Percentiles rank a stretch among this genome's conserved stretches.
phyloP scores from a whole-genome alignment of 371 early-diverging fungal species.

The Smittium mucronatum region DNA sequence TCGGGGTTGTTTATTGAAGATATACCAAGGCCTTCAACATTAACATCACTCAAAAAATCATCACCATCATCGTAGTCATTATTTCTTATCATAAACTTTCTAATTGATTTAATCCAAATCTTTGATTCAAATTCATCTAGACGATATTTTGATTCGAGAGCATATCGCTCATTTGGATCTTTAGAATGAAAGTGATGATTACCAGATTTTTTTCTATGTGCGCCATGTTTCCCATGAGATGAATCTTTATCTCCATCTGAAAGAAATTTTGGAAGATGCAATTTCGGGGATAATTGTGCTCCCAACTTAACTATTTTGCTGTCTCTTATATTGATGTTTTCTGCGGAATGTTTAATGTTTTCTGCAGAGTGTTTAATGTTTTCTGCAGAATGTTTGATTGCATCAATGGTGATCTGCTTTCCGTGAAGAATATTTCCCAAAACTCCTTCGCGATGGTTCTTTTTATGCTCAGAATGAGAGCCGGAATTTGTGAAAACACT shows the following conservation, averaged over 20 bases:
- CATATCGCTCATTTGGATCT: background rate
- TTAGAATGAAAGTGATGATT: no score
- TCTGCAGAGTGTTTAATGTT: background rate
- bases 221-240: no score
- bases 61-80: background rate
- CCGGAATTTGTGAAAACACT: background rate
- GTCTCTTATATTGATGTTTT: background rate
- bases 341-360: background rate
- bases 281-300: no score
- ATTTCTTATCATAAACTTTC: constrained; percentile 8
- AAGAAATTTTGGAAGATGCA: no score
- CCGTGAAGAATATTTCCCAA: background rate
- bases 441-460: background rate
- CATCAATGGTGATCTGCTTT: background rate
- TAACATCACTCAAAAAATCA: constrained; percentile 15
- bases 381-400: background rate
- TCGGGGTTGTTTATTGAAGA: no score
- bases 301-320: background rate
- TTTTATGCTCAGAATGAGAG: background rate
- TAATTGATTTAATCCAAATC: constrained; percentile 25
- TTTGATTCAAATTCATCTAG: constrained; percentile 20
- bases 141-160: background rate
- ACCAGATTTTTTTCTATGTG: no score
- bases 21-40: no score
- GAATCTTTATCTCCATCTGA: no score